Percentiles rank a stretch among this genome's conserved stretches.
Conservation (phyloP, 495 filamentous ascomycete species). For the Aspergillus affinis region DNA sequence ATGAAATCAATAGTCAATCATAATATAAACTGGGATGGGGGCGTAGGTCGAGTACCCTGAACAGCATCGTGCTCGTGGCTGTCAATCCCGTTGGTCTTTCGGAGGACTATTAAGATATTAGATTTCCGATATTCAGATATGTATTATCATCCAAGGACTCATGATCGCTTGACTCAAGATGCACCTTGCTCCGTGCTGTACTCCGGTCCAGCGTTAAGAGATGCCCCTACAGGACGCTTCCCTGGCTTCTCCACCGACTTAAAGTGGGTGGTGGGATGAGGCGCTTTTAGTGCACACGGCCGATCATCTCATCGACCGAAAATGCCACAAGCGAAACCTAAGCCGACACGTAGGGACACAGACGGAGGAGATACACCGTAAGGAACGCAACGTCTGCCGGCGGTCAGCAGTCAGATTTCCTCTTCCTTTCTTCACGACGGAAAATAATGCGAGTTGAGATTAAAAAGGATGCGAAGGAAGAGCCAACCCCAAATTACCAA, state of each 20-base stretch:
- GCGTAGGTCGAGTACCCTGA: too few relatives aligned
- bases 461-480: neutral
- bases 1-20: neutral
- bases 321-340: slow-evolving; percentile 23
- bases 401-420: neutral
- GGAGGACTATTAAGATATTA: neutral
- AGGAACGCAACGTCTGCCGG: too few relatives aligned
- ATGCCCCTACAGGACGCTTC: slow-evolving; percentile 15
- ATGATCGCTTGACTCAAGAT: slow-evolving; percentile 5
- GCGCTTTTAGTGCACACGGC: slow-evolving; percentile 20
- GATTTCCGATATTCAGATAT: neutral
- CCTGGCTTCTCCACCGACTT: slow-evolving; percentile 24
- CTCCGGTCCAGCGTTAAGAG: slow-evolving; percentile 2
- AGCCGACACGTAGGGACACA: slow-evolving; percentile 5
- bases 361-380: too few relatives aligned
- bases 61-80: too few relatives aligned
- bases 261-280: slow-evolving; percentile 26
- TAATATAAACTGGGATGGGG: too few relatives aligned
- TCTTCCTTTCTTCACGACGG: too few relatives aligned
- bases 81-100: neutral
- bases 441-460: neutral
- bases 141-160: neutral
- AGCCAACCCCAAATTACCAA: neutral
- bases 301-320: slow-evolving; percentile 24
- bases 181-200: slow-evolving; percentile 19